Evolutionary conservation across 2,329 filamentous ascomycete genomes (phyloP).

Genomic region (Hypoxylon sp.): DNA sequence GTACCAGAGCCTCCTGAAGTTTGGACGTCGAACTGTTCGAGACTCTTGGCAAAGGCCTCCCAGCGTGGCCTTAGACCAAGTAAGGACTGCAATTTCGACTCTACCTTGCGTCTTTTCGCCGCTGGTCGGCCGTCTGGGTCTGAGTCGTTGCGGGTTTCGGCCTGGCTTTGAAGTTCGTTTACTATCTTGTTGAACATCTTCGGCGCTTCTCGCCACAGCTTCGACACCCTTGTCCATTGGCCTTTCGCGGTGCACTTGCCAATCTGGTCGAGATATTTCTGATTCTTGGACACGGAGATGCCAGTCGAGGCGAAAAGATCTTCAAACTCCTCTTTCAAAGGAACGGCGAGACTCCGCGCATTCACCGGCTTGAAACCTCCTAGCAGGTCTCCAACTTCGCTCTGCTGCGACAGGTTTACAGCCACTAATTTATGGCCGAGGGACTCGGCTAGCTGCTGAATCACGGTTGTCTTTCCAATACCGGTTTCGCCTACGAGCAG

Average conservation of each 20-base stretch:
- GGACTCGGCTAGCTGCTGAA: slow-evolving; percentile 87
- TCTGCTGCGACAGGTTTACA: slow-evolving; percentile 97
- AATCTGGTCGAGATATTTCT: slow-evolving; percentile 83
- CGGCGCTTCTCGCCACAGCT: slow-evolving; percentile 87
- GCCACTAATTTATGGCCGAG: slow-evolving; percentile 88
- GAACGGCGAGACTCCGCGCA: slow-evolving; percentile 83
- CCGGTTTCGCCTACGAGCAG: slow-evolving; percentile 98
- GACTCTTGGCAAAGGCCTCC: slow-evolving; percentile 77
- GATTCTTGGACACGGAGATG: slow-evolving; percentile 87
- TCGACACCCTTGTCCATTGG: slow-evolving; percentile 87
- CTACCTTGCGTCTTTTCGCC: slow-evolving; percentile 72
- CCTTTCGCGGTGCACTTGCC: slow-evolving; percentile 80
- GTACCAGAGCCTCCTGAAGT: slow-evolving; percentile 73
- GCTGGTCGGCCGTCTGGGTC: slow-evolving; percentile 64
- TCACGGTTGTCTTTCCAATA: slow-evolving; percentile 95
- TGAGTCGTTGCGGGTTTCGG: slow-evolving; percentile 47
- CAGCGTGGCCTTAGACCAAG: slow-evolving; percentile 71
- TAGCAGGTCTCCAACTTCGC: slow-evolving; percentile 92
- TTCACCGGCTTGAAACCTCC: slow-evolving; percentile 98
- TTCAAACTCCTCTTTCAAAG: slow-evolving; percentile 92
- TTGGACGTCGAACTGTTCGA: slow-evolving; percentile 83
- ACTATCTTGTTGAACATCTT: slow-evolving; percentile 83
- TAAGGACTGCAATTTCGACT: slow-evolving; percentile 71
- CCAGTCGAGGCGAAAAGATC: slow-evolving; percentile 84
- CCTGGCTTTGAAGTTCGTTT: slow-evolving; percentile 57